Percentiles rank a stretch among this genome's conserved stretches.
Conservation (phyloP, 495 filamentous ascomycete species). For the Daldinia bambusicola region DNA sequence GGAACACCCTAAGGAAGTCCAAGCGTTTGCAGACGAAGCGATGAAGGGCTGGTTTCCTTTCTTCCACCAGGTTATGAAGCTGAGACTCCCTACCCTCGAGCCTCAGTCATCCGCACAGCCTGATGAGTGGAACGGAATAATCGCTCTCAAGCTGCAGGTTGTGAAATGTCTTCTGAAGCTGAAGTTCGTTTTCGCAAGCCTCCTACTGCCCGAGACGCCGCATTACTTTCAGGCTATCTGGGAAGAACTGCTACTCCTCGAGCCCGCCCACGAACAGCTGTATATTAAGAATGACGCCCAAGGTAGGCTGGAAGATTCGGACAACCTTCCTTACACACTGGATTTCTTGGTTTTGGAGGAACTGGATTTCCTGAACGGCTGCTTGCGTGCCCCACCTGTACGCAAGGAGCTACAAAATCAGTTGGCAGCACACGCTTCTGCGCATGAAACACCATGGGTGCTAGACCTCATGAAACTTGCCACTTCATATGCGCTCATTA, state of each 20-base stretch:
- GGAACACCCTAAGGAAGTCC: conserved; percentile 84
- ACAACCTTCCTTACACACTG: conserved; percentile 92
- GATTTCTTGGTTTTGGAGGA: conserved; percentile 94
- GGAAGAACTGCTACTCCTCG: conserved; percentile 80
- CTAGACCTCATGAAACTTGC: conserved; percentile 82
- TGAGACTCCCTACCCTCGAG: conserved; percentile 68
- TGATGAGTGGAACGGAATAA: conserved; percentile 75
- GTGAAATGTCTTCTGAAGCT: conserved; percentile 95
- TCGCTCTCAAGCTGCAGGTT: conserved; percentile 87
- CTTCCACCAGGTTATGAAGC: conserved; percentile 76
- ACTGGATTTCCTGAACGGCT: conserved; percentile 89
- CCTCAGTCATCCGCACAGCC: conserved; percentile 53
- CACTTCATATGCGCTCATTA: conserved; percentile 90
- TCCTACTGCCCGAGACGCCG: conserved; percentile 82
- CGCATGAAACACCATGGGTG: conserved; percentile 74
- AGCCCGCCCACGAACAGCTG: conserved; percentile 76
- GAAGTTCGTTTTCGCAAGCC: conserved; percentile 78
- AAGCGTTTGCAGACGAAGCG: conserved; percentile 86
- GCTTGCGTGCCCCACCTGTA: conserved; percentile 83
- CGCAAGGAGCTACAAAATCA: conserved; percentile 84
- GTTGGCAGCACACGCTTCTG: conserved; percentile 65
- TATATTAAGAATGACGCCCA: conserved; percentile 88
- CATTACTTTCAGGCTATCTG: conserved; percentile 85
- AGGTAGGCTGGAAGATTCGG: conserved; percentile 86
- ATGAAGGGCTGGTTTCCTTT: conserved; percentile 87